Conservation (phyloP, 331 rosid species). For the Arachis monticola region DNA sequence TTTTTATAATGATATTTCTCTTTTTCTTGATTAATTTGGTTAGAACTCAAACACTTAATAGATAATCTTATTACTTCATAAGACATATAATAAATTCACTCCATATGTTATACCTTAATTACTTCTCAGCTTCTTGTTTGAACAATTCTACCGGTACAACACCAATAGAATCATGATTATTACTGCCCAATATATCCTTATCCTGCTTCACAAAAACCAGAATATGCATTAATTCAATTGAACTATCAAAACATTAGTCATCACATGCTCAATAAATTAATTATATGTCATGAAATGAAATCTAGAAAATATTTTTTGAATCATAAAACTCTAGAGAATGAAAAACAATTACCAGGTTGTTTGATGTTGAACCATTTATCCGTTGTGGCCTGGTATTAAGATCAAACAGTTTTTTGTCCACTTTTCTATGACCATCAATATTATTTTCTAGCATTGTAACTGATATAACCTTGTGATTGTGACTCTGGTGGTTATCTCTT, state of each 20-base stretch:
- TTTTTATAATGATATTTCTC: too few relatives aligned
- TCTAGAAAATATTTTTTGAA: neutral
- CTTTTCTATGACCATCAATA: constrained; percentile 3
- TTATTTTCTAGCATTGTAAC: too few relatives aligned
- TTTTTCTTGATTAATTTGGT: too few relatives aligned
- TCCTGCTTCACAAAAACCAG: constrained; percentile 38
- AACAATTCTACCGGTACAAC: constrained; percentile 44
- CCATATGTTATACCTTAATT: constrained; percentile 32
- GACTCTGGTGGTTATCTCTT: too few relatives aligned
- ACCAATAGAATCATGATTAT: constrained; percentile 46
- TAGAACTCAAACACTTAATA: neutral
- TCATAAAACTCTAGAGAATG: constrained; percentile 16
- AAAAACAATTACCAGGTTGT: constrained; percentile 53
- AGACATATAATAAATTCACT: neutral
- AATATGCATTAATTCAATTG: neutral
- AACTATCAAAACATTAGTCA: too few relatives aligned
- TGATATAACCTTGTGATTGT: too few relatives aligned
- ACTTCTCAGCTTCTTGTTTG: constrained; percentile 41
- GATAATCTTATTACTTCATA: neutral
- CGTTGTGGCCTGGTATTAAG: constrained; percentile 63
- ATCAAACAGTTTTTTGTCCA: constrained; percentile 56
- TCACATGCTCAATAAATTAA: too few relatives aligned
- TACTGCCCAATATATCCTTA: constrained; percentile 43
- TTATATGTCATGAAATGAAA: neutral
- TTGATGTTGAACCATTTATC: constrained; percentile 52